A percentile compares a stretch with the other conserved stretches of the same genome.
phyloP scores from a whole-genome alignment of 352 stramenopile genomes.

The Elongisporangium undulatum region DNA sequence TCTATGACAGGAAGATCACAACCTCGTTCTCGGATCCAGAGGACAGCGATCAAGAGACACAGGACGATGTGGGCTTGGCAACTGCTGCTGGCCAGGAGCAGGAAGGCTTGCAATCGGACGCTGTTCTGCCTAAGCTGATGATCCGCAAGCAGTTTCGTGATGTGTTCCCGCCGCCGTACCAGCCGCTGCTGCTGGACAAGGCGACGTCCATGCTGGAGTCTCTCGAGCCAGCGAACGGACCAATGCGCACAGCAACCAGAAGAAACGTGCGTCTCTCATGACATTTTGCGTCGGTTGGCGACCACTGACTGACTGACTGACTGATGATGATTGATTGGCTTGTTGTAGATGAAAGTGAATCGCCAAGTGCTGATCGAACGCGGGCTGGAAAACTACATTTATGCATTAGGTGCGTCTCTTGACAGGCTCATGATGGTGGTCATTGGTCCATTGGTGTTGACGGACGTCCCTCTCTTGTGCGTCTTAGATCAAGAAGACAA shows the following conservation, averaged over 20 bases:
- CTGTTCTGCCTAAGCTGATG: conserved; percentile 20
- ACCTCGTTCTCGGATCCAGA: conserved; percentile 8
- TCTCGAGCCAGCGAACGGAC: conserved; percentile 30
- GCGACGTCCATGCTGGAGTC: conserved; percentile 40
- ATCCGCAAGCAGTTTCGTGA: conserved; percentile 18
- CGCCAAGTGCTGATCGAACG: conserved; percentile 27
- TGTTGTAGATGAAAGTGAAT: conserved; percentile 1
- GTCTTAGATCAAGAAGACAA: conserved; percentile 32
- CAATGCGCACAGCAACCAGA: conserved; percentile 7
- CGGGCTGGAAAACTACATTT: conserved; percentile 40
- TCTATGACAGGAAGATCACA: conserved; percentile 35
- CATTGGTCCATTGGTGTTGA: conserved; percentile 5
- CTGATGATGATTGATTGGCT: no score
- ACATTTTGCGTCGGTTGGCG: neutral
- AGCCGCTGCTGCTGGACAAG: conserved; percentile 27
- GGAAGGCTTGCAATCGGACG: conserved; percentile 14
- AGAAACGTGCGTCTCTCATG: conserved; percentile 17
- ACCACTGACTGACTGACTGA: conserved; percentile 1
- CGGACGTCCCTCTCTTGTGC: neutral
- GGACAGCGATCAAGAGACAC: conserved; percentile 16
- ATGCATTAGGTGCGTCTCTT: conserved; percentile 25
- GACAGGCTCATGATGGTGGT: neutral
- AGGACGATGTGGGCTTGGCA: conserved; percentile 21
- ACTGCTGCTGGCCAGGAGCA: conserved; percentile 17
- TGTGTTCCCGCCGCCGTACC: conserved; percentile 27